Percentiles rank a stretch among this genome's conserved stretches.
Evolutionary conservation across 1,284 basidiomycete species (phyloP).

Genomic region (Ceratobasidium sp.): DNA sequence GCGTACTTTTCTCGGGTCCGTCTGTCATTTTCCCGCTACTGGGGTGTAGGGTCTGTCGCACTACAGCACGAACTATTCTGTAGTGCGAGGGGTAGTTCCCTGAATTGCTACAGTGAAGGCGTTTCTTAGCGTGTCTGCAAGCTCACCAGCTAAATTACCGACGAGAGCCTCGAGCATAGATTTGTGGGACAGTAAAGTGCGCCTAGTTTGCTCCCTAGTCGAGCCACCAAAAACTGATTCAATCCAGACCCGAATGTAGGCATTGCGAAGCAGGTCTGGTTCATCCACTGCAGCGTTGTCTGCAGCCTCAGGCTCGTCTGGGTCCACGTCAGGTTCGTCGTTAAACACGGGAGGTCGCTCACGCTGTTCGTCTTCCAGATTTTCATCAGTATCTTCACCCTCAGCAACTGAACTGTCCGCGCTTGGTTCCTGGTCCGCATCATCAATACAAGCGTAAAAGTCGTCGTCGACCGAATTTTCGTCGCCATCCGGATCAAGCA

Average conservation of each 20-base stretch:
- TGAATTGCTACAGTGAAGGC: slow-evolving; percentile 4
- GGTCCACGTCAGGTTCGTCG: background rate
- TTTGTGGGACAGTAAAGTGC: slow-evolving; percentile 7
- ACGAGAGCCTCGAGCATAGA: background rate
- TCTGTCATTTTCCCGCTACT: background rate
- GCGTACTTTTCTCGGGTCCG: background rate
- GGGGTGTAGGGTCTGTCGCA: background rate
- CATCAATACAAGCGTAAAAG: too few relatives aligned
- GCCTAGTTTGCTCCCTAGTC: background rate
- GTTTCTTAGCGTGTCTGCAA: background rate
- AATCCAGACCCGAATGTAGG: slow-evolving; percentile 6
- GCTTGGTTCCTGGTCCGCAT: too few relatives aligned
- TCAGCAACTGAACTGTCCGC: too few relatives aligned
- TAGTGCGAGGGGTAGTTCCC: background rate
- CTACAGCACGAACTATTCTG: background rate
- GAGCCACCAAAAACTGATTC: background rate
- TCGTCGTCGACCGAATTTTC: too few relatives aligned
- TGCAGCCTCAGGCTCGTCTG: slow-evolving; percentile 5
- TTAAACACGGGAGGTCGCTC: too few relatives aligned
- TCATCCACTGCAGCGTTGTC: background rate
- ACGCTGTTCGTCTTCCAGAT: too few relatives aligned
- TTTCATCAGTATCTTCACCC: too few relatives aligned
- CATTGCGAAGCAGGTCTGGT: background rate
- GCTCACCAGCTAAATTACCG: background rate
- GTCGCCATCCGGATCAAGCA: too few relatives aligned